These are phyloP conservation scores for Ceratobasidium sp. DNA, from an alignment of 1,284 basidiomycete species.

Conservation along the genomic window DNA sequence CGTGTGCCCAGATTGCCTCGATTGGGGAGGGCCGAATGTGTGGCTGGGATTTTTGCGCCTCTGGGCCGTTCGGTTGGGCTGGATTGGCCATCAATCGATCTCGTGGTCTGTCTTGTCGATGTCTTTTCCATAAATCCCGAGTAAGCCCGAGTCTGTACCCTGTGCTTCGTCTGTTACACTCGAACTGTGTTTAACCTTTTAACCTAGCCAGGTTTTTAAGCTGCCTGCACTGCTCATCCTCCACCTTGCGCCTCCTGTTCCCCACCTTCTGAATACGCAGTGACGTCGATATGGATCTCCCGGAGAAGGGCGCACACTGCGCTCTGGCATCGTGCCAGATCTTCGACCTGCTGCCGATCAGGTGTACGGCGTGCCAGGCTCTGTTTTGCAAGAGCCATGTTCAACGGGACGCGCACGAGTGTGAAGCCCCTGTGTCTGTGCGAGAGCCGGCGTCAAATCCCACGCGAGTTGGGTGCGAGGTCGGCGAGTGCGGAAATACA, in stretches of 20 bases:
- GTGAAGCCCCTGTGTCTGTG: conserved; percentile 54
- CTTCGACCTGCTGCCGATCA: conserved; percentile 73
- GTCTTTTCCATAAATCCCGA: conserved; percentile 18
- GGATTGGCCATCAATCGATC: conserved; percentile 32
- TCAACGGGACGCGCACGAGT: conserved; percentile 67
- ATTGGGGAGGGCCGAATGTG: neutral
- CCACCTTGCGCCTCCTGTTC: neutral
- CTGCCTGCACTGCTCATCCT: conserved; percentile 6
- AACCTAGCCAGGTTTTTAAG: conserved; percentile 36
- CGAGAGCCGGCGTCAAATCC: conserved; percentile 16
- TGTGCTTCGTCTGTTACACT: conserved; percentile 7
- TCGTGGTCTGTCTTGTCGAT: conserved; percentile 9
- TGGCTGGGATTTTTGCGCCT: neutral
- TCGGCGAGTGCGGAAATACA: conserved; percentile 61
- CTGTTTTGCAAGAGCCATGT: conserved; percentile 70
- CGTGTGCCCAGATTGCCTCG: neutral
- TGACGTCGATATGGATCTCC: conserved; percentile 54
- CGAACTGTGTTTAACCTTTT: conserved; percentile 34
- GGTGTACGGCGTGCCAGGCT: conserved; percentile 62
- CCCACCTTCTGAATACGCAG: conserved; percentile 2
- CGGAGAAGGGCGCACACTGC: conserved; percentile 67
- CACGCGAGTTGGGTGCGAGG: conserved; percentile 51
- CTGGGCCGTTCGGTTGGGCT: conserved; percentile 13
- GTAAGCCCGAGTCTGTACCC: neutral
- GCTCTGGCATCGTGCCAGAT: conserved; percentile 63